Evolutionary conservation across 306 rosid genomes (phyloP), one percentile per base, ranked within the genome.

Genomic region (Crataegus laevigata): DNA sequence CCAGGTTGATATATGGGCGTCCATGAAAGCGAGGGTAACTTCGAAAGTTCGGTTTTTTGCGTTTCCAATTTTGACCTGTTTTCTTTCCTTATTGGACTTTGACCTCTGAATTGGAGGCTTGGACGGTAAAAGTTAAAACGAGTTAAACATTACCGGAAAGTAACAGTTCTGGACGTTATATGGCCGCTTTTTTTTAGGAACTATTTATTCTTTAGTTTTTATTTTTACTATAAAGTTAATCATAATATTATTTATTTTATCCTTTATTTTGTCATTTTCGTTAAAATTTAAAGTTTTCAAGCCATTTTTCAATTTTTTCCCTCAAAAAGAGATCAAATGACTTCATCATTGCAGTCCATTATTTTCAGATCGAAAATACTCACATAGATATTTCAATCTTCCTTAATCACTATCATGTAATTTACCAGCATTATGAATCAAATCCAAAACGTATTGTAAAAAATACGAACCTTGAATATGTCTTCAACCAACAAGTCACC

Each of bases 341-440:
- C 7, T 32, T 32, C 7, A 0, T 6, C 8, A 6, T 1, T 2
- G 40, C 2, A 36, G 2, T 34, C 0, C 0, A 34, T 34, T 34
- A 34, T 34, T 34, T 34, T 34, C 9, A 2, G 8, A 0, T 32
- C 0, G 8, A 5, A 32, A 32, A 6, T 1, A 32, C 0, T 34
- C 0, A 6, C 0, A 34, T 0, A 1, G 0, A 0, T 0, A 34
- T 34, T 34, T 34, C 5, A 5, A 0, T 34, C 0, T 34, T 0
- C 8, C 34, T 0, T 4, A 30, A 1, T 34, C 2, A 34, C 2
- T 34, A 34, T 34, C 9, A 34, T 34, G 2, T 34, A 34, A 34
- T 34, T 34, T 1, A 34, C 0, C 0, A 1, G 2, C 9, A 9
- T 34, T 0, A 34, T 2, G 2, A 36, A 7, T 36, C 0, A 36